Percentiles rank a stretch among this genome's conserved stretches.
Evolutionary conservation across 2,329 filamentous ascomycete species (phyloP).

Genomic region (Zasmidium cellare): DNA sequence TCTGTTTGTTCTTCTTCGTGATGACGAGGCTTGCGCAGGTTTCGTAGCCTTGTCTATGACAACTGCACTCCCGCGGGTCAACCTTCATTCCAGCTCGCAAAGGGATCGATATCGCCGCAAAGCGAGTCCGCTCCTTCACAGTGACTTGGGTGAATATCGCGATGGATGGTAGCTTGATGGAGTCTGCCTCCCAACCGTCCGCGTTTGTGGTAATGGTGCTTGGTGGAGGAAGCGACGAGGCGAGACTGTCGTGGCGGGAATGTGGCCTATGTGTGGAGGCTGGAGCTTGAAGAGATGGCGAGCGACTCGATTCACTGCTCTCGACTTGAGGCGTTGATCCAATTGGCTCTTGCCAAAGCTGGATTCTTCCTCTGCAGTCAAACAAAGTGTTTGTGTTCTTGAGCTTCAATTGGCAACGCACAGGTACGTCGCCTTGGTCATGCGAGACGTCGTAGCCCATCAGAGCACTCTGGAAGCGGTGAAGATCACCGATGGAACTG

Average conservation of each 20-base stretch:
- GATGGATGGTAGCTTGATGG: conserved; percentile 11
- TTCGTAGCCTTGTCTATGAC: conserved; percentile 11
- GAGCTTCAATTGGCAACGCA: conserved; percentile 19
- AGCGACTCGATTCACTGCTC: neutral
- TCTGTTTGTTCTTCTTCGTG: conserved; percentile 7
- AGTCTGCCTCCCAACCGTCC: conserved; percentile 17
- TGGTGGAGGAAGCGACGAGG: conserved; percentile 12
- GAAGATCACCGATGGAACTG: conserved; percentile 14
- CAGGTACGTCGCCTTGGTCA: conserved; percentile 16
- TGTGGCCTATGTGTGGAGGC: neutral
- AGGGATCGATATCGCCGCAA: conserved; percentile 16
- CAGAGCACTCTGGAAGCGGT: conserved; percentile 21
- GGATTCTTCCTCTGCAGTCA: conserved; percentile 16
- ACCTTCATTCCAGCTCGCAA: conserved; percentile 15
- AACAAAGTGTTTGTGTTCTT: neutral
- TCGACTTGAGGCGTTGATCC: neutral
- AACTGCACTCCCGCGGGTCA: conserved; percentile 17
- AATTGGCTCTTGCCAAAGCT: conserved; percentile 24
- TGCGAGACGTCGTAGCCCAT: conserved; percentile 27
- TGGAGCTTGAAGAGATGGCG: neutral
- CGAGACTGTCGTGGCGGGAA: conserved; percentile 11
- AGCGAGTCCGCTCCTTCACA: conserved; percentile 8
- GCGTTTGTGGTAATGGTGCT: conserved; percentile 11
- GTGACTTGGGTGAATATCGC: conserved; percentile 16
- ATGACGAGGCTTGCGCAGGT: conserved; percentile 21